phyloP scores from a whole-genome alignment of 148 eudicot genomes.

The Persicaria maculosa region DNA sequence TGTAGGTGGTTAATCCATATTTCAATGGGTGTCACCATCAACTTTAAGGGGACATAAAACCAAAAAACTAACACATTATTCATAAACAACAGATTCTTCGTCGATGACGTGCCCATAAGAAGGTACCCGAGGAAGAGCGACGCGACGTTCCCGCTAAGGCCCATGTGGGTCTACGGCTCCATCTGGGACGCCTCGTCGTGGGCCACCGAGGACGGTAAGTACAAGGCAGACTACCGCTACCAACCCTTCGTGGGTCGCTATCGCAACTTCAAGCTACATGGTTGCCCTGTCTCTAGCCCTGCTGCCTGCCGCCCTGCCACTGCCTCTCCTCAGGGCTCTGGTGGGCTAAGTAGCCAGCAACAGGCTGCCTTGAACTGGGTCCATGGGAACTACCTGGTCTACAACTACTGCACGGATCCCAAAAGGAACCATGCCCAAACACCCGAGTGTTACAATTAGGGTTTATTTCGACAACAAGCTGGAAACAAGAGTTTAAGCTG shows the following conservation, averaged over 20 bases:
- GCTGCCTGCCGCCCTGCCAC: conserved; percentile 56
- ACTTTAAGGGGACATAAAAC: neutral
- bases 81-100: conserved; percentile 55
- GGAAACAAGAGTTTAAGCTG: no score
- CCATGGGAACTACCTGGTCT: conserved; percentile 52
- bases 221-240: conserved; percentile 78
- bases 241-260: conserved; percentile 78
- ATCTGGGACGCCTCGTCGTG: conserved; percentile 99
- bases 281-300: conserved; percentile 67
- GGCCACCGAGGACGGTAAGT: conserved; percentile 92
- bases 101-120: conserved; percentile 91
- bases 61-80: neutral
- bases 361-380: conserved; percentile 61
- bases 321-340: conserved; percentile 49
- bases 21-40: conserved; percentile 4
- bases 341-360: conserved; percentile 62
- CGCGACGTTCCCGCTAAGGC: conserved; percentile 70
- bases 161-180: conserved; percentile 96
- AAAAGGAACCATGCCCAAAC: conserved; percentile 77
- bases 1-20: neutral
- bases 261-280: conserved; percentile 61
- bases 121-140: conserved; percentile 74
- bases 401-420: conserved; percentile 64
- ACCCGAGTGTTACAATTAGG: conserved; percentile 52
- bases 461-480: no score